Evolutionary conservation across 306 rosid genomes (phyloP), one percentile per base, ranked within the genome.

Genomic region (Cajanus cajan): DNA sequence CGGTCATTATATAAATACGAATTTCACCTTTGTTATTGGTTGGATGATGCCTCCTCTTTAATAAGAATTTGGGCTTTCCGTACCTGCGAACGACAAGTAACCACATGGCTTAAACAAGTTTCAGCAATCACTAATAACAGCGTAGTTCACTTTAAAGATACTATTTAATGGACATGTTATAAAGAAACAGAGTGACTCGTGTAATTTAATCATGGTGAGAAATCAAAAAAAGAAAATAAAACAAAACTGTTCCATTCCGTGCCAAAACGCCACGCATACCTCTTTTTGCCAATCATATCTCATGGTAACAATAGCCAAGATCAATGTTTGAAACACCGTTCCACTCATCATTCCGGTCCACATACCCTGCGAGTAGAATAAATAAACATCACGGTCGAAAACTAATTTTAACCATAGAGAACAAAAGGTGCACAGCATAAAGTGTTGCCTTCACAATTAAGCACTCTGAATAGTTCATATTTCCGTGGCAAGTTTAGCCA

Each of bases 331-430:
- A 84, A 87, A 89, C 63, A 90, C 76, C 12, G 92, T 89, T 70
- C 94, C 94, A 52, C 87, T 39, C 71, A 92, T 75, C 91, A 92
- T 90, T 77, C 97, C 94, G 14, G 74, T 48, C 94, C 91, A 88
- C 76, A 87, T 73, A 4, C 91, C 92, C 94, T 87, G 51, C 40
- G 19, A 1, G n/a, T 37, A 79, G 0, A 16, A 37, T 22, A 37
- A 57, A 16, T 39, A 19, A 63, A 69, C 65, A 65, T 15, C 21
- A 44, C 2, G 11, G 7, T 31, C 8, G 1, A 36, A 76, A 33
- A 37, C 61, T 19, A 10, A 2, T 11, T 4, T 2, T 19, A 22
- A 43, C 19, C 15, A 52, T 41, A 11, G 24, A 47, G 5, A 75
- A 58, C 48, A n/a, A 48, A 58, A 45, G 63, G 37, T 55, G 66